Conservation (phyloP, 768 basidiomycete genomes). For the Pleurotus ostreatus region DNA sequence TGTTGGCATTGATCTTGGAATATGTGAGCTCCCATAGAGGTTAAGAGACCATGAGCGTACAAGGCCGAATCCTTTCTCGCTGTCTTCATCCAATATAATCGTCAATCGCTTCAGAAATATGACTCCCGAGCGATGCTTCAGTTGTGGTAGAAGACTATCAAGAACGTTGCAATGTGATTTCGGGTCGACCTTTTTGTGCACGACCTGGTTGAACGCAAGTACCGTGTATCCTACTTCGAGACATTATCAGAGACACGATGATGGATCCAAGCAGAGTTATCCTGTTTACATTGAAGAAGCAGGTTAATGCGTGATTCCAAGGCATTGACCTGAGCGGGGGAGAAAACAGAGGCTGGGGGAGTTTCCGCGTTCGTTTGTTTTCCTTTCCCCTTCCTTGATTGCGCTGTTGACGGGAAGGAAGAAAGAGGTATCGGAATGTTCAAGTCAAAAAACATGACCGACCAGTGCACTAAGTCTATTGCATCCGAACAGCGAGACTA, state of each 20-base stretch:
- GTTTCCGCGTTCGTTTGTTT: conserved; percentile 39
- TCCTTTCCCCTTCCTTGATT: conserved; percentile 55
- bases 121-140: conserved; percentile 55
- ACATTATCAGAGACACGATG: conserved; percentile 8
- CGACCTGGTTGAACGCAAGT: conserved; percentile 70
- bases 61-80: conserved; percentile 82
- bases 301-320: conserved; percentile 66
- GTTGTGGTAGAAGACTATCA: conserved; percentile 50
- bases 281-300: conserved; percentile 64
- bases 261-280: not conserved
- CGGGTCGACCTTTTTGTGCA: conserved; percentile 67
- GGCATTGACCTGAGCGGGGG: conserved; percentile 49
- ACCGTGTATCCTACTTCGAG: conserved; percentile 81
- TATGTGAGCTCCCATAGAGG: not conserved
- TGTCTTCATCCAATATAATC: conserved; percentile 78
- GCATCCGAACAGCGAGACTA: too few relatives aligned
- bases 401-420: conserved; percentile 20
- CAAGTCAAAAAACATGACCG: conserved; percentile 61
- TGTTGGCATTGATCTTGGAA: conserved; percentile 66
- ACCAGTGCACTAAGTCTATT: too few relatives aligned
- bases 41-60: conserved; percentile 32
- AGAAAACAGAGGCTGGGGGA: conserved; percentile 33
- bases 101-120: conserved; percentile 73
- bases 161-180: conserved; percentile 67
- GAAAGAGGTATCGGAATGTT: conserved; percentile 50